These are phyloP conservation scores for Juglanconis sp. DNA, from an alignment of 2,329 filamentous ascomycete species.

Conservation along the genomic window DNA sequence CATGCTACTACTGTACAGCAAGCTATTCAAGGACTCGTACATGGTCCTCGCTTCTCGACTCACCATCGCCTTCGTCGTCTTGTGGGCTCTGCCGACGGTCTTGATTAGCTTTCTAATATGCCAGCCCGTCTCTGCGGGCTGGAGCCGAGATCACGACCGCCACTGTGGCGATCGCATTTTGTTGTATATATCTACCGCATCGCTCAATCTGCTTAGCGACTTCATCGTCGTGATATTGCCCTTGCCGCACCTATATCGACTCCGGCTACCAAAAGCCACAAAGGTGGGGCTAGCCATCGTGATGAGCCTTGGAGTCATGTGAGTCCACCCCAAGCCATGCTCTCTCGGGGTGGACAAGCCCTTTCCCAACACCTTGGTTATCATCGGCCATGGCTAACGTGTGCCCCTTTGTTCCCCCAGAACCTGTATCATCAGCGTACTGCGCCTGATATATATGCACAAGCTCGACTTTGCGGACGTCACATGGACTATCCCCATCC, in stretches of 20 bases:
- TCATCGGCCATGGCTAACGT: not conserved
- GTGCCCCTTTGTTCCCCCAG: conserved; percentile 20
- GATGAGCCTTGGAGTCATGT: not conserved
- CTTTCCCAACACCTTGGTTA: too few species aligned
- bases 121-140: conserved; percentile 32
- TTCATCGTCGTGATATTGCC: conserved; percentile 3
- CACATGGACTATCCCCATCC: conserved; percentile 30
- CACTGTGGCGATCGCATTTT: conserved; percentile 27
- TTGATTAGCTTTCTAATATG: conserved; percentile 33
- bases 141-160: conserved; percentile 28
- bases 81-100: conserved; percentile 29
- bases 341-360: too few species aligned
- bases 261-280: not conserved
- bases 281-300: not conserved
- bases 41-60: conserved; percentile 24
- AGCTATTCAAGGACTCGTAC: conserved; percentile 25
- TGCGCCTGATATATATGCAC: conserved; percentile 32
- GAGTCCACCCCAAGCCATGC: not conserved
- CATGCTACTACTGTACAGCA: conserved; percentile 28
- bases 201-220: conserved; percentile 6
- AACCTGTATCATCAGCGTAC: conserved; percentile 31
- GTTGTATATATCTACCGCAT: not conserved
- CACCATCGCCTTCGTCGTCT: conserved; percentile 21
- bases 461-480: conserved; percentile 31
- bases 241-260: conserved; percentile 2